Evolutionary conservation across 129 eudicot genomes (phyloP).

Genomic region (Lonicera japonica): DNA sequence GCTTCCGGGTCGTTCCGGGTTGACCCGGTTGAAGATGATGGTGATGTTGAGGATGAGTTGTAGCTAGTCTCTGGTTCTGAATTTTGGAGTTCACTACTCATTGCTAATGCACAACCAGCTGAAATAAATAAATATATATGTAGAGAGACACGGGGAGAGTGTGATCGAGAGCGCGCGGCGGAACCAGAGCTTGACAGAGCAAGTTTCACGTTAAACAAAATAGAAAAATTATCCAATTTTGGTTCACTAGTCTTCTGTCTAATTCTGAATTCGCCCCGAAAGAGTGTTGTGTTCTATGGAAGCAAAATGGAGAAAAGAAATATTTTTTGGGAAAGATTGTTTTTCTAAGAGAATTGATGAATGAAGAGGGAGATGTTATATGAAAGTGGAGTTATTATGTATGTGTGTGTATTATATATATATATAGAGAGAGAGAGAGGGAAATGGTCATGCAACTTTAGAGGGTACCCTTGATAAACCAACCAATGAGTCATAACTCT

Average conservation of each 20-base stretch:
- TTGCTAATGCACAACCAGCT: constrained; percentile 1
- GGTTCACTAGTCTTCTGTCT: no score
- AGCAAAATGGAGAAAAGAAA: no score
- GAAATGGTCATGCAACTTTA: not conserved
- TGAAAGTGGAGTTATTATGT: not conserved
- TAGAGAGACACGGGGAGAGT: not conserved
- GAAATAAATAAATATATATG: constrained; percentile 9
- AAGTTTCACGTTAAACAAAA: no score
- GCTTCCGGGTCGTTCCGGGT: constrained; percentile 8
- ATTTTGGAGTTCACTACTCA: not conserved
- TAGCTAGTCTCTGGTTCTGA: constrained; percentile 22
- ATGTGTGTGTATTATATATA: not conserved
- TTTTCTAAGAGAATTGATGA: not conserved
- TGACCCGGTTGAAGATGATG: constrained; percentile 26
- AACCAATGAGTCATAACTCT: constrained; percentile 11
- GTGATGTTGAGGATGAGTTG: constrained; percentile 26
- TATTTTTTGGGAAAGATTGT: no score
- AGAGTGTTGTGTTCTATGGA: no score
- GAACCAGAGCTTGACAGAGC: no score
- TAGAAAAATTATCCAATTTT: no score
- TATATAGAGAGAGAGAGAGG: not conserved
- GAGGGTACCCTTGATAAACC: no score
- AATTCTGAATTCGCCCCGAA: no score
- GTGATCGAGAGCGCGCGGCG: no score
- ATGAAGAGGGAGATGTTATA: not conserved